Conservation (phyloP, 2,329 filamentous ascomycete species). For the Colletotrichum gigasporum region DNA sequence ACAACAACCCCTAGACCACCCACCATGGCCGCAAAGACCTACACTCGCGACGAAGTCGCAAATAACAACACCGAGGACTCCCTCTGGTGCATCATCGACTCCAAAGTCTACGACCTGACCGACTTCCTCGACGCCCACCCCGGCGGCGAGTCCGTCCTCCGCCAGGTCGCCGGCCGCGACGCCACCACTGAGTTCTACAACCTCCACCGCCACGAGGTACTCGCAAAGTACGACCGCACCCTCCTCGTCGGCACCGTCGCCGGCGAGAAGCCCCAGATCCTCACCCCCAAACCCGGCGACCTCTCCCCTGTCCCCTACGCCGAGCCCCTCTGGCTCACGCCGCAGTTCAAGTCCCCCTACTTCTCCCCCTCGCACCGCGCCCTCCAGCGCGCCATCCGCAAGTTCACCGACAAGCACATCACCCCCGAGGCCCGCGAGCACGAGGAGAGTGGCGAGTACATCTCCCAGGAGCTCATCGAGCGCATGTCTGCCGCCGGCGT, state of each 20-base stretch:
- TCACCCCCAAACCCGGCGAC: slow-evolving; percentile 75
- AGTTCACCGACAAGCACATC: slow-evolving; percentile 78
- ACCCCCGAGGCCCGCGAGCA: slow-evolving; percentile 79
- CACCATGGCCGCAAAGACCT: slow-evolving; percentile 56
- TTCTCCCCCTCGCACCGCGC: slow-evolving; percentile 78
- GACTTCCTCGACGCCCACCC: slow-evolving; percentile 89
- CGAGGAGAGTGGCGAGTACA: slow-evolving; percentile 77
- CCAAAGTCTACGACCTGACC: slow-evolving; percentile 85
- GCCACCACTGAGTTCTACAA: slow-evolving; percentile 90
- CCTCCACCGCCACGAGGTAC: slow-evolving; percentile 89
- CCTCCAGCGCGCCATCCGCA: slow-evolving; percentile 74
- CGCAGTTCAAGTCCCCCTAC: slow-evolving; percentile 81
- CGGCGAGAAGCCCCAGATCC: slow-evolving; percentile 79
- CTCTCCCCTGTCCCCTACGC: slow-evolving; percentile 83
- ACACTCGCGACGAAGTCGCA: slow-evolving; percentile 73
- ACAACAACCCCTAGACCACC: slow-evolving; percentile 4
- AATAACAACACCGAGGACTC: slow-evolving; percentile 80
- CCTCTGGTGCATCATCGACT: slow-evolving; percentile 86
- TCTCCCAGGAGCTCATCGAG: slow-evolving; percentile 78
- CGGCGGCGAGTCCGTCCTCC: slow-evolving; percentile 81
- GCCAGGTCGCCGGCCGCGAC: slow-evolving; percentile 83
- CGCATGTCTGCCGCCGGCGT: slow-evolving; percentile 79
- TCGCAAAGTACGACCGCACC: slow-evolving; percentile 75
- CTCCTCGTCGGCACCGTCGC: slow-evolving; percentile 80
- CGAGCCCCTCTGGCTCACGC: slow-evolving; percentile 84